Evolutionary conservation across 2,329 filamentous ascomycete genomes (phyloP), one percentile per base, ranked within the genome.

Genomic region (Bipolaris zeicola): DNA sequence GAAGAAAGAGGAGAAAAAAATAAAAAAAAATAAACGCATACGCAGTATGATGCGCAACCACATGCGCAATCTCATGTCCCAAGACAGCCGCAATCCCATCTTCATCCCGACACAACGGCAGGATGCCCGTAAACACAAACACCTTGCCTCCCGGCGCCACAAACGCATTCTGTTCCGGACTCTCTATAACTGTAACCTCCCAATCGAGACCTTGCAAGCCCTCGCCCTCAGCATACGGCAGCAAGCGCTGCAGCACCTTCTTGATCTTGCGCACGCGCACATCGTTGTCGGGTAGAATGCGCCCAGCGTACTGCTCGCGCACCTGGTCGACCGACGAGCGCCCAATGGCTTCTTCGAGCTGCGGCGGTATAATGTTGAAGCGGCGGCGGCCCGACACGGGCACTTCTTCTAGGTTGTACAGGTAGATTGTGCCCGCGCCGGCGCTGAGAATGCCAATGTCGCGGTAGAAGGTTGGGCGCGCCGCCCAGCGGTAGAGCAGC

Each of bases 31-130:
- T 1, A 37, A 20, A 20, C 24, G 65, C 71, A 24, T 42, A 74
- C 67, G 73, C 72, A 14, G 71, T 67, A 52, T 76, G 72, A 58
- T 70, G 70, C 5, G 72, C 73, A 24, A 76, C 82, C 60, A 88
- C 89, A 71, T 94, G 90, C 16, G 89, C 89, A 58, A 93, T 90
- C 78, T 93, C 90, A 75, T 93, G 90, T 13, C 89, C 89, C 13
- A 94, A 79, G 2, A 94, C 89, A 1, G 90, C 86, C 4, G 90
- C 90, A 24, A 94, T 79, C 3, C 86, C 87, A 69, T 89, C 84
- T 54, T 92, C 89, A 65, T 80, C 86, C 50, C 81, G 71, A 57
- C 88, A 89, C 20, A 91, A 78, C n/a, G 83, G 81, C 51, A 93
- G 75, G 31, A 94, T 86, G 36, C 90, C 90, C 61, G 85, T 88